phyloP scores from a whole-genome alignment of 148 eudicot genomes.

The Fallopia convolvulus region DNA sequence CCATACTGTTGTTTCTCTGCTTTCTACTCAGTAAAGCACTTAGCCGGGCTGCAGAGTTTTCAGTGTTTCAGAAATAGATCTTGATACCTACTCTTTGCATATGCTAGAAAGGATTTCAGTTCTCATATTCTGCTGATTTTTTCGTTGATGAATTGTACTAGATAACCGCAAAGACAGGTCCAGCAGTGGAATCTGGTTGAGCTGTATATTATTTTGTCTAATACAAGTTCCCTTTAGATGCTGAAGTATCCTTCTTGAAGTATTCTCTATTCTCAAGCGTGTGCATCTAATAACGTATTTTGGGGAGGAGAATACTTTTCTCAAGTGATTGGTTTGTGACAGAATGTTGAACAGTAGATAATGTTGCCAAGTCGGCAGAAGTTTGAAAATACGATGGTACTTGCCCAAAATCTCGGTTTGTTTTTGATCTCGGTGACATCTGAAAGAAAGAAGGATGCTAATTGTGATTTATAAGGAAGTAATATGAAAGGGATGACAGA shows the following conservation, averaged over 20 bases:
- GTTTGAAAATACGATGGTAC: slow-evolving; percentile 8
- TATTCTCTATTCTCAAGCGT: not conserved
- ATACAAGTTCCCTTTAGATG: not conserved
- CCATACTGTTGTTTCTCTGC: not conserved
- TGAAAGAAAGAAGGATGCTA: slow-evolving; percentile 23
- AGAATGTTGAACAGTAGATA: not conserved
- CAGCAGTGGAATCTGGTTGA: not conserved
- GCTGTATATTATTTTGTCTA: not conserved
- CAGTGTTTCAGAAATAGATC: not conserved
- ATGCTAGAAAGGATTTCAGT: not conserved
- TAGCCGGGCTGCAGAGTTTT: slow-evolving; percentile 1
- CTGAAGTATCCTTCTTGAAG: not conserved
- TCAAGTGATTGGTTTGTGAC: slow-evolving; percentile 9
- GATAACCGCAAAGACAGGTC: not conserved
- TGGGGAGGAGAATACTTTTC: not conserved
- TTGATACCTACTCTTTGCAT: not conserved
- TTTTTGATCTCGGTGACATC: slow-evolving; percentile 21
- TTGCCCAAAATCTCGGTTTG: not conserved
- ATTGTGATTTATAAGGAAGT: slow-evolving; percentile 28
- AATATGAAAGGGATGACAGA: slow-evolving; percentile 42
- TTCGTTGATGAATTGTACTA: not conserved
- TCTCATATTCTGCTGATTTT: not conserved
- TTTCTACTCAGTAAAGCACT: not conserved
- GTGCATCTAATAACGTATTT: slow-evolving; percentile 1
- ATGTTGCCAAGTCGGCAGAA: slow-evolving; percentile 25